Conservation (phyloP, 2,329 filamentous ascomycete genomes). For the Raffaelea ambrosiae region DNA sequence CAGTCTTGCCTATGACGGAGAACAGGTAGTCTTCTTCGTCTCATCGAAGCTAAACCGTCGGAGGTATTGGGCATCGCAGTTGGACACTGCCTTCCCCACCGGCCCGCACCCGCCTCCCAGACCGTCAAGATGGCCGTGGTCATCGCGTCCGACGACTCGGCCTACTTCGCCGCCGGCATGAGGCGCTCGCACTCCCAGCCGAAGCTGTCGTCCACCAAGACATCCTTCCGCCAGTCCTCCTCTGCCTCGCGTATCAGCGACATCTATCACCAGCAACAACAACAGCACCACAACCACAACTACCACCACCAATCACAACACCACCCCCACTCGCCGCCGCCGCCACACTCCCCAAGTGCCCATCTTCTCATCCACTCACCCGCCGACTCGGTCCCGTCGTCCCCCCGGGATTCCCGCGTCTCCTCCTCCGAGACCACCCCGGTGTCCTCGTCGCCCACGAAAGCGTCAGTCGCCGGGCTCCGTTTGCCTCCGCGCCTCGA, state of each 20-base stretch:
- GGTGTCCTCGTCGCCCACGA: conserved; percentile 49
- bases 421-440: conserved; percentile 45
- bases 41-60: too few species aligned
- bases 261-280: conserved; percentile 29
- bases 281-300: not conserved
- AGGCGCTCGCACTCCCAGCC: conserved; percentile 54
- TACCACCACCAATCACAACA: not conserved
- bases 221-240: conserved; percentile 34
- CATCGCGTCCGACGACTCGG: conserved; percentile 47
- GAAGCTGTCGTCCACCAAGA: conserved; percentile 39
- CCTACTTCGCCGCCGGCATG: conserved; percentile 46
- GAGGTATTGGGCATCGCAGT: too few species aligned
- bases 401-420: conserved; percentile 34
- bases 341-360: conserved; percentile 20
- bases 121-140: conserved; percentile 43
- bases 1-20: too few species aligned
- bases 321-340: not conserved
- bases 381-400: conserved; percentile 47
- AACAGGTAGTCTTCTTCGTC: too few species aligned
- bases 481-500: conserved; percentile 53
- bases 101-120: too few species aligned
- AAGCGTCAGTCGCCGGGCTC: conserved; percentile 49
- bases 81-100: too few species aligned
- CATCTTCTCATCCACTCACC: conserved; percentile 34
- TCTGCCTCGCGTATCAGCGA: conserved; percentile 38